Conservation (phyloP, 345 rosid species). For the thale cress (Arabidopsis thaliana) region TAIR10.1 NC_003075.7:16849501-16850000, state of each 20-base stretch:
- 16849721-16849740: constrained; percentile 39
- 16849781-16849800: no score
- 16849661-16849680: constrained; percentile 32
- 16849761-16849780: no score
- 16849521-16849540: background rate
- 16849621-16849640: constrained; percentile 30
- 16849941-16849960: constrained; percentile 4
- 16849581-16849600: constrained; percentile 30
- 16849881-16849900: constrained; percentile 32
- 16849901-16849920: constrained; percentile 29
- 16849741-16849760: constrained; percentile 14
- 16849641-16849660: constrained; percentile 6
- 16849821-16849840: constrained; percentile 35
- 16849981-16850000: constrained; percentile 10
- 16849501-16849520: constrained; percentile 2
- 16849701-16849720: constrained; percentile 34
- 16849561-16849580: constrained; percentile 8
- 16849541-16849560: background rate
- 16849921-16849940: constrained; percentile 27
- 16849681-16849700: constrained; percentile 34
- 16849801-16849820: constrained; percentile 14
- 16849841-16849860: constrained; percentile 22
- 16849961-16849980: constrained; percentile 20
- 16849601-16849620: background rate
- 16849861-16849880: constrained; percentile 29